Base-by-base conservation (phyloP, 2,329 filamentous ascomycete genomes). In the Harringtonia lauricola region DNA sequence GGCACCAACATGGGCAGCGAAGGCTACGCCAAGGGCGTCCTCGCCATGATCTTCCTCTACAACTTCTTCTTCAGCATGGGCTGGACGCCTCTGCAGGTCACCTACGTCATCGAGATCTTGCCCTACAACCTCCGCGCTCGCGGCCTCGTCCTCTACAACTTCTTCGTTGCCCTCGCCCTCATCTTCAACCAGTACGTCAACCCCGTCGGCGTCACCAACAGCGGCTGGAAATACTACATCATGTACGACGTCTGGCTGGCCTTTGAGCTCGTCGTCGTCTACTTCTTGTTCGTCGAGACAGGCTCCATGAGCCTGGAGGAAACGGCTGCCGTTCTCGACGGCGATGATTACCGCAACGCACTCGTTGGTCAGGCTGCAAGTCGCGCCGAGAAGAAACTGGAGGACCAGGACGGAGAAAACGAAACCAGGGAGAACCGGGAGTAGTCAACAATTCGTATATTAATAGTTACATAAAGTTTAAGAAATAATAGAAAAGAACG, bases 31-130 rank as follows among this genome's bases (percentile, higher is more conserved):
- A 26, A 26, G 24, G 24, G 24, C 24, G 33, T 42, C 14, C 19
- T 79, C 26, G 67, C 70, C 21, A 76, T 76, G 52, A 67, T 79
- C 48, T 79, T 76, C 66, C 58, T 76, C 18, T 79, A 76, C 51
- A 69, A 70, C 19, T 26, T 26, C 24, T 6, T 26, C 24, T 28
- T 26, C 22, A 6, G 8, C 31, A 21, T 33, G 2, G 30, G 30
- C 31, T 36, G 53, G 55, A 49, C 52, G 30, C 51, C 52, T 1
- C 54, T 53, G 30, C 54, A 53, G 15, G 55, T 49, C 47, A 49
- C 56, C 19, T 47, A 48, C 29, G 47, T 51, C 14, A 50, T 53
- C 1, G 53, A 54, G 38, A 52, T 54, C 14, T 17, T 29, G 19
- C 40, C 33, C 6, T 35, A 24, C 21, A 15, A 35, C 22, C 40